phyloP scores from a whole-genome alignment of 768 basidiomycete genomes.

The Lyophyllum semitale region DNA sequence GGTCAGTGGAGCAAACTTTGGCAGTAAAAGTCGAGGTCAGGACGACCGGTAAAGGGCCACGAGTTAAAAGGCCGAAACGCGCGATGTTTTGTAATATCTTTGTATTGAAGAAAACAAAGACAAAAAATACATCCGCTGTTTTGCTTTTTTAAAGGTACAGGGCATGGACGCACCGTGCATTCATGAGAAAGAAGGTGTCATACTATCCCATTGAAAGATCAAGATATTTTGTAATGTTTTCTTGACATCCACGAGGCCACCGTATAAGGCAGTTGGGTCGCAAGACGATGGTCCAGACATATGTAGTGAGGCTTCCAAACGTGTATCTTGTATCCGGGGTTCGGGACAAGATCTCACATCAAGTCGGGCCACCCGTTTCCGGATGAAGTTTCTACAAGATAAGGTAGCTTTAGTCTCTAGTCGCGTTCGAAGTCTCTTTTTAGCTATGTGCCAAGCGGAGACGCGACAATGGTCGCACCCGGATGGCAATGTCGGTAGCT shows the following conservation, averaged over 20 bases:
- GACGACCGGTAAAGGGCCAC: conserved; percentile 71
- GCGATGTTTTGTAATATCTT: conserved; percentile 40
- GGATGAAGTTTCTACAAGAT: conserved; percentile 58
- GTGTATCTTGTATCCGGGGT: conserved; percentile 68
- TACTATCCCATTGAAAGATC: conserved; percentile 24
- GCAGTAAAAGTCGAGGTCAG: conserved; percentile 56
- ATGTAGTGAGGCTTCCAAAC: conserved; percentile 50
- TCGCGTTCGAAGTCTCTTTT: conserved; percentile 2
- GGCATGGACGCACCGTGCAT: conserved; percentile 8
- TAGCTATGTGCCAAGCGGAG: background rate
- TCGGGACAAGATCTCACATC: conserved; percentile 68
- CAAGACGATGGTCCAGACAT: conserved; percentile 49
- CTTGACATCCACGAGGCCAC: conserved; percentile 20
- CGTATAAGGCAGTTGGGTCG: conserved; percentile 55
- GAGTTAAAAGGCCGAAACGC: conserved; percentile 53
- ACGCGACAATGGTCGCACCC: conserved; percentile 2
- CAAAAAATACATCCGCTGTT: too few relatives aligned
- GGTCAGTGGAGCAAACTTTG: conserved; percentile 74
- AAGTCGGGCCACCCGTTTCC: conserved; percentile 58
- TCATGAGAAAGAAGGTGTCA: conserved; percentile 11
- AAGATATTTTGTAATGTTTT: conserved; percentile 28
- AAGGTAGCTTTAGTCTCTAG: conserved; percentile 37
- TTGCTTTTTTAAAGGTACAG: too few relatives aligned
- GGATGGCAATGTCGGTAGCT: conserved; percentile 7
- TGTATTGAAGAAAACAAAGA: conserved; percentile 23